Evolutionary conservation across 306 rosid genomes (phyloP).

Genomic region (Rosa chinensis): DNA sequence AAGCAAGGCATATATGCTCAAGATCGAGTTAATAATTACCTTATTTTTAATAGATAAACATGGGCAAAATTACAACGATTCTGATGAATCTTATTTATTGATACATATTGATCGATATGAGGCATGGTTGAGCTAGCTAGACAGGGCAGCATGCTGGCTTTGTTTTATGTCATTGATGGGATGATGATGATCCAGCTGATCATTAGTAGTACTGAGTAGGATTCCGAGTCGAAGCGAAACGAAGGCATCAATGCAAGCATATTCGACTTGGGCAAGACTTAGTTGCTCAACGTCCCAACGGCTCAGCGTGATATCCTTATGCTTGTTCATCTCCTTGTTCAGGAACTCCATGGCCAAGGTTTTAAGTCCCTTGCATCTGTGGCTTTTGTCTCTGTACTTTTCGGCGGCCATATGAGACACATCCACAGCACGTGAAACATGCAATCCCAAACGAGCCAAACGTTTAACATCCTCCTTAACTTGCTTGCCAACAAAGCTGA

Average conservation of each 20-base stretch:
- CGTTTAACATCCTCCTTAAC: background rate
- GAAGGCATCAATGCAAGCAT: conserved; percentile 12
- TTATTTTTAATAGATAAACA: no score
- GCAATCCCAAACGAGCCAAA: background rate
- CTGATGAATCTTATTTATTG: no score
- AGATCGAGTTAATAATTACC: no score
- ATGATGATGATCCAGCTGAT: background rate
- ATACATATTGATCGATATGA: no score
- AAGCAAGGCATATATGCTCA: no score
- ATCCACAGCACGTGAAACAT: background rate
- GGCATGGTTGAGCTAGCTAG: no score
- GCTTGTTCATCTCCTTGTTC: background rate
- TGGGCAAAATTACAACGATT: no score
- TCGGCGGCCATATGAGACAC: background rate
- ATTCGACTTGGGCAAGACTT: background rate
- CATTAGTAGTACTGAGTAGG: background rate
- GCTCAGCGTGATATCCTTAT: background rate
- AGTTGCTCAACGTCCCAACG: background rate
- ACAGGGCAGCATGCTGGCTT: no score
- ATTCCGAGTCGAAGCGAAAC: background rate
- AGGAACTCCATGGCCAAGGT: no score
- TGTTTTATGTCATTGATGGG: no score
- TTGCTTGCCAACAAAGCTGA: background rate
- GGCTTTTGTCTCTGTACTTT: background rate
- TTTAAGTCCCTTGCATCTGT: background rate